Evolutionary conservation across 1,139 yeast genomes (phyloP), one percentile per base, ranked within the genome.

Genomic region (Lodderomyces jiufengensis): DNA sequence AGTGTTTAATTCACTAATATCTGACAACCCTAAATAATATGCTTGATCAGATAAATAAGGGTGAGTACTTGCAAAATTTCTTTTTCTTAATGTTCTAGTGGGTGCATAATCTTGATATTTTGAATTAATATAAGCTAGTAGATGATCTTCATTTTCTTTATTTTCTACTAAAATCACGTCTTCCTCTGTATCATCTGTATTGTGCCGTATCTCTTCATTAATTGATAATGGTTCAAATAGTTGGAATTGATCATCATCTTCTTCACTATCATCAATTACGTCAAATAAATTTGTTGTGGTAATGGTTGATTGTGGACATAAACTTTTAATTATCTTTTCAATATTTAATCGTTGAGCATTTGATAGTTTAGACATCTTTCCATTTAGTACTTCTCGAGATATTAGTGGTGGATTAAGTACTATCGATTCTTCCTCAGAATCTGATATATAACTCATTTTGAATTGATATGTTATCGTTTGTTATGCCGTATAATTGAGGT

Each of bases 31-130:
- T 32, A 70, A 52, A 55, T 69, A 70, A 41, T 66, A 70, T 3
- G 73, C 73, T 42, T 68, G 73, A 43, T 70, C 76, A 3, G 73
- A 70, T 15, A 70, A 45, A 43, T 70, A 70, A 0, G 76, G 76
- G 47, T 69, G 73, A 2, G 73, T 60, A 47, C 71, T 64, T 2
- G 75, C 63, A 44, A 70, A 70, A 32, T 65, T 70, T 20, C 76
- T 50, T 45, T 67, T 66, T 5, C 76, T 51, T 14, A 70, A 50
- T 5, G 70, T 67, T 37, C 75, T 45, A 33, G 64, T 42, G 2
- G 51, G 41, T 5, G 43, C 22, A 2, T 33, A 18, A 12, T 32
- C 32, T 13, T 26, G 25, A 18, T 31, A 33, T 24, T 42, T 30
- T 7, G 48, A 34, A 30, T 43, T 38, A n/a, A 46, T 23, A 32